Base-by-base conservation (phyloP, 1,284 basidiomycete genomes). In the Puccinia horiana region DNA sequence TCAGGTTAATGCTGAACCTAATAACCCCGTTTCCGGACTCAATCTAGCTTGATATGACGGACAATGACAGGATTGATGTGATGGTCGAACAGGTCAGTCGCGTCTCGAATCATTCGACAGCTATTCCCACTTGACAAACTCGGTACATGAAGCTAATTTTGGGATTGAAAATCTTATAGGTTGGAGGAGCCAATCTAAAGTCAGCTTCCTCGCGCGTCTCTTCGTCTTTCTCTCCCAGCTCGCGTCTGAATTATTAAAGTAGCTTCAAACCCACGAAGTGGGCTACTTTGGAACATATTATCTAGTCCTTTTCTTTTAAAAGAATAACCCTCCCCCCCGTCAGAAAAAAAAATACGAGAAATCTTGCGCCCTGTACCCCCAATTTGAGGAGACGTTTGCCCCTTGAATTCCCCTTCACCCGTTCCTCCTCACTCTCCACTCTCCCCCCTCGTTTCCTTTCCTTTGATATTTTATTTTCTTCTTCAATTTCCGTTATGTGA, bases 21-120 rank as follows among this genome's bases (percentile, higher is more conserved):
- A 12, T 52, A 54, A 23, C 49, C 47, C 49, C 35, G 26, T 37
- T 52, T 40, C 37, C 35, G 26, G 37, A 61, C 35, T 54, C 32
- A 23, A 2, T 65, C 23, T 54, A 81, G 80, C 72, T 81, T 26
- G 80, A 67, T 23, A 81, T 81, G 80, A 56, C 26, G 14, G 80
- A 81, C 37, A 65, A 81, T 26, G 80, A 81, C 56, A 63, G 52
- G 16, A 81, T 81, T 47, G 80, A 81, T 14, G 80, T 75, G 49
- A 75, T 81, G 72, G 73, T 81, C 47, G 80, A 81, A 35, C 80
- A 81, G 58, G 80, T 81, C 54, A 58, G 78, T 74, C n/a, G 23
- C 23, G 47, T 6, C 37, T 20, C 29, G 16, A 26, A 18, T 11
- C 14, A 3, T 49, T 32, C 44, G 14, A 42, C n/a, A 37, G 32